Conservation (phyloP, 176 grass and related monocot species). For the Oryza brachyantha region DNA sequence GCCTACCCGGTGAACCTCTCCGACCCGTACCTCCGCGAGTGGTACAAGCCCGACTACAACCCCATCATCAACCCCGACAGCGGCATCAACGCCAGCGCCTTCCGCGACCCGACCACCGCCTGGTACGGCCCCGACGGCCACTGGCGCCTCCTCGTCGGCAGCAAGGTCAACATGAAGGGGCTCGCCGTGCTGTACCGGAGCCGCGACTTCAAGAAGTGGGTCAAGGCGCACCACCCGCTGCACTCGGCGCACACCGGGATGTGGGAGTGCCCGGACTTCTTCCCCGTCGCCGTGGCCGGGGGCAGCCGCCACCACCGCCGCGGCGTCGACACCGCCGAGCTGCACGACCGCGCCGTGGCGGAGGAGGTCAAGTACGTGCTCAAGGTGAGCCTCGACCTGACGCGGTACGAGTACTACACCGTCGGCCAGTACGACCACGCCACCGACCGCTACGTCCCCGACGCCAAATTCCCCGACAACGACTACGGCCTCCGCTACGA, state of each 20-base stretch:
- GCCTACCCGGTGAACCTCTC: conserved; percentile 70
- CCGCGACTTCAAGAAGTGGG: conserved; percentile 62
- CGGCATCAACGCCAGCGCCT: conserved; percentile 57
- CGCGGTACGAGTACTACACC: conserved; percentile 58
- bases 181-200: conserved; percentile 64
- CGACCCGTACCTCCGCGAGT: conserved; percentile 58
- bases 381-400: conserved; percentile 73
- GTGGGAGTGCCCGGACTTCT: conserved; percentile 98
- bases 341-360: conserved; percentile 14
- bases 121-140: conserved; percentile 52
- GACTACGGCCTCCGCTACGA: conserved; percentile 56
- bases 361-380: conserved; percentile 64
- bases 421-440: conserved; percentile 54
- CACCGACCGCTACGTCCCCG: conserved; percentile 57
- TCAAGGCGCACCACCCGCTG: conserved; percentile 43
- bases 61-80: conserved; percentile 39
- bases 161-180: conserved; percentile 43
- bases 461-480: conserved; percentile 32
- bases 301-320: conserved; percentile 46
- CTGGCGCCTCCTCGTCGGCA: conserved; percentile 56
- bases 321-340: conserved; percentile 66
- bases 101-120: conserved; percentile 73
- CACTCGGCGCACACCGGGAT: conserved; percentile 61
- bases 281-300: conserved; percentile 44
- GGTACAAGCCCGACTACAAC: conserved; percentile 77